Evolutionary conservation across 1,284 basidiomycete species (phyloP), one percentile per base, ranked within the genome.

Genomic region (Kwoniella shivajii): DNA sequence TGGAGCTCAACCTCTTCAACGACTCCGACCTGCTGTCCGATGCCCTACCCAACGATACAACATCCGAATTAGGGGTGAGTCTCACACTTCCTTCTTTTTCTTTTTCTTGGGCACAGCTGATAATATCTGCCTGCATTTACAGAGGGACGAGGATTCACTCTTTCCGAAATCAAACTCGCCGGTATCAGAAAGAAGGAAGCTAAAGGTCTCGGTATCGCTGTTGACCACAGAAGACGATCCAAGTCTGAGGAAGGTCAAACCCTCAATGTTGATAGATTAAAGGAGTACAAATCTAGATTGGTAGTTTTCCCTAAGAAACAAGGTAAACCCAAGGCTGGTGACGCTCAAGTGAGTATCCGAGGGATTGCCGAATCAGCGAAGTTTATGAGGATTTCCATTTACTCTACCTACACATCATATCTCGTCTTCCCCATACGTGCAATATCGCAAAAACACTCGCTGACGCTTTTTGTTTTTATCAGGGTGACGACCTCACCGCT

Each of bases 41-140:
- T 93, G 85, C 68, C 94, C 92, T 75, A 98, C 95, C 59, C 85
- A 97, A 73, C 92, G 93, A 73, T 99, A 99, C 89, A 99, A 99
- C 86, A 88, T 89, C 81, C 96, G 97, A 82, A 79, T 99, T 75
- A 91, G 95, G 70, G 68, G 73, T 75, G 63, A 47, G 73, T 69
- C n/a, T 38, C 20, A 41, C 7, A 18, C 20, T 10, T 26, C 16
- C 18, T n/a, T 48, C 16, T 20, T 47, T 30, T 29, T 18, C n/a
- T n/a, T n/a, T n/a, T n/a, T n/a, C n/a, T n/a, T n/a, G n/a, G n/a
- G n/a, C n/a, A n/a, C 41, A 29, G 24, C 11, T 18, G 20, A 31
- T 26, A 20, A 41, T 18, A 22, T 38, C 26, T 50, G 27, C 34
- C 36, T 33, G 51, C 37, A 24, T 44, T 18, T 20, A 6, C 50